Evolutionary conservation across 2,329 filamentous ascomycete genomes (phyloP).

Genomic region (Aspergillus sergii): DNA sequence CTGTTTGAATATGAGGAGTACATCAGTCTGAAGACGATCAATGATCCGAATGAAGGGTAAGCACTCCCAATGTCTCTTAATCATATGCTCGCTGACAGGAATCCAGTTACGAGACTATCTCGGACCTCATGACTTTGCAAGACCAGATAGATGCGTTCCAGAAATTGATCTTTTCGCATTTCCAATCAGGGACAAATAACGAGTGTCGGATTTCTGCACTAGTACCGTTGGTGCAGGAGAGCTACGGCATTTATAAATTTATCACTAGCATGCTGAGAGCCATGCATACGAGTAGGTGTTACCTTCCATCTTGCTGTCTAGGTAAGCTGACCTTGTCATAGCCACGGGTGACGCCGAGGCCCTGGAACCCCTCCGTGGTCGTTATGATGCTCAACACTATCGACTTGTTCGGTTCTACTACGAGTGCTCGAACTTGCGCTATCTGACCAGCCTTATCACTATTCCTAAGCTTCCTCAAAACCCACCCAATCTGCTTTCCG

Average conservation of each 20-base stretch:
- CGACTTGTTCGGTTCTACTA: conserved; percentile 98
- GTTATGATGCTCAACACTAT: conserved; percentile 96
- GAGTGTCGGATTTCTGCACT: conserved; percentile 94
- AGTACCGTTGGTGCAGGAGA: conserved; percentile 92
- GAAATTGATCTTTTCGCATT: conserved; percentile 97
- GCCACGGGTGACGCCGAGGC: conserved; percentile 93
- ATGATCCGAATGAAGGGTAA: conserved; percentile 96
- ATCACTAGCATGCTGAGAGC: conserved; percentile 98
- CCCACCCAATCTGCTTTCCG: conserved; percentile 82
- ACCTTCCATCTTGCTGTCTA: background rate
- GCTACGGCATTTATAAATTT: conserved; percentile 99
- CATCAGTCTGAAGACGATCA: conserved; percentile 95
- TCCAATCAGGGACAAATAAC: conserved; percentile 87
- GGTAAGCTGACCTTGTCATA: conserved; percentile 33
- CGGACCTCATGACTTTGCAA: conserved; percentile 92
- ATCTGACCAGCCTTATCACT: conserved; percentile 92
- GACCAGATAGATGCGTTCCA: conserved; percentile 99
- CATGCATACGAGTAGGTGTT: conserved; percentile 82
- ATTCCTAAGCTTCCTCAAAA: conserved; percentile 95
- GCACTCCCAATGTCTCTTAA: conserved; percentile 4
- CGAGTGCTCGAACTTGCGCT: conserved; percentile 96
- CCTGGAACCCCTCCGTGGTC: conserved; percentile 79
- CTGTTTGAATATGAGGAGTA: conserved; percentile 99
- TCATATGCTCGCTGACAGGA: conserved; percentile 23
- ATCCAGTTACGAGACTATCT: conserved; percentile 79